These are phyloP conservation scores for Cadophora sp. DNA, from an alignment of 2,329 filamentous ascomycete genomes.

Conservation along the genomic window DNA sequence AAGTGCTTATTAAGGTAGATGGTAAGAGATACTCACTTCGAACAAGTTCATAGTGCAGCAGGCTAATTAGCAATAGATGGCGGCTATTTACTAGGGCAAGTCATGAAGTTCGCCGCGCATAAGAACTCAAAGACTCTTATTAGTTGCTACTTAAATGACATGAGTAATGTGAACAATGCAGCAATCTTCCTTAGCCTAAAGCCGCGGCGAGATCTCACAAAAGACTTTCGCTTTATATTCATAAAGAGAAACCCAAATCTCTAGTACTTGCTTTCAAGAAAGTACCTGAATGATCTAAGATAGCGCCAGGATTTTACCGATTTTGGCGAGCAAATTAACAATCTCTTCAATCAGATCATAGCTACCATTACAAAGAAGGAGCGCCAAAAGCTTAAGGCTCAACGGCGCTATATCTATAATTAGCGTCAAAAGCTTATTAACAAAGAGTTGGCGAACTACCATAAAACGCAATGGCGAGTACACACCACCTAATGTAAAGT, in stretches of 20 bases:
- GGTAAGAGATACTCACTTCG: slow-evolving; percentile 23
- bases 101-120: slow-evolving; percentile 28
- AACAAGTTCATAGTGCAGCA: slow-evolving; percentile 31
- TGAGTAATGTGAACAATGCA: slow-evolving; percentile 28
- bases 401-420: slow-evolving; percentile 25
- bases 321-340: neutral
- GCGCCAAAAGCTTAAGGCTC: slow-evolving; percentile 23
- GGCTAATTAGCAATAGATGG: slow-evolving; percentile 31
- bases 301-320: neutral
- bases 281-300: slow-evolving; percentile 10
- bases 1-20: slow-evolving; percentile 33
- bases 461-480: neutral
- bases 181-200: slow-evolving; percentile 26
- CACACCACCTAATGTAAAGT: neutral
- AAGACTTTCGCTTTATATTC: slow-evolving; percentile 26
- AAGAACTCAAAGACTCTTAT: slow-evolving; percentile 31
- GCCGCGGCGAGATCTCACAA: slow-evolving; percentile 22
- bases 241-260: slow-evolving; percentile 30
- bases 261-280: slow-evolving; percentile 26
- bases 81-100: slow-evolving; percentile 27
- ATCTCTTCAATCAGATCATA: neutral
- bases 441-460: slow-evolving; percentile 24
- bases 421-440: slow-evolving; percentile 26
- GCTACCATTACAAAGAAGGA: neutral
- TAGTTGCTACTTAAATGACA: slow-evolving; percentile 28